These are phyloP conservation scores for Cylindrotheca closterium DNA, from an alignment of 108 stramenopile genomes.

Conservation along the genomic window DNA sequence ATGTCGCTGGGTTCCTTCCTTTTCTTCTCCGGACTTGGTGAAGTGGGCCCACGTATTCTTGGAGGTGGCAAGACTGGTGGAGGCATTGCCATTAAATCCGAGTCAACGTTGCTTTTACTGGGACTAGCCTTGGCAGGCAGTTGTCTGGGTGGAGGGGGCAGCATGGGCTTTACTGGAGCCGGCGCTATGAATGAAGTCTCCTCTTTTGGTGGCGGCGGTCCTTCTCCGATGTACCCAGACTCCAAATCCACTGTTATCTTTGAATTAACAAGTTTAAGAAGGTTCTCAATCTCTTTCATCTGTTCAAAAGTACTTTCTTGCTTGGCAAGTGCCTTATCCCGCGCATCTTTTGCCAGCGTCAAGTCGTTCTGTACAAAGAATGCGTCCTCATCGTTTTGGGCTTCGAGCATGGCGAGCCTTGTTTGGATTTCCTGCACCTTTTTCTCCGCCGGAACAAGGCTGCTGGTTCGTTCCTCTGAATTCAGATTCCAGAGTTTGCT, in stretches of 20 bases:
- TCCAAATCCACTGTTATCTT: constrained; percentile 46
- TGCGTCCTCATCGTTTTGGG: constrained; percentile 51
- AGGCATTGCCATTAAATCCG: constrained; percentile 4
- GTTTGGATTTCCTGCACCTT: constrained; percentile 16
- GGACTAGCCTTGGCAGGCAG: background rate
- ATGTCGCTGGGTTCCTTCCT: background rate
- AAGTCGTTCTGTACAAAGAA: constrained; percentile 77
- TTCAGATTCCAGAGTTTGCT: constrained; percentile 13
- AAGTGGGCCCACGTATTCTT: background rate
- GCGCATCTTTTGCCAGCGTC: constrained; percentile 49
- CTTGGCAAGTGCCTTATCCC: constrained; percentile 20
- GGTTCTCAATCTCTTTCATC: constrained; percentile 43
- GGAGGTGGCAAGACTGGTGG: constrained; percentile 10
- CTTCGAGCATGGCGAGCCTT: constrained; percentile 22
- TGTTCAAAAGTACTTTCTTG: constrained; percentile 17
- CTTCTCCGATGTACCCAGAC: constrained; percentile 48
- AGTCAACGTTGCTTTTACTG: background rate
- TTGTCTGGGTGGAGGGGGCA: constrained; percentile 15
- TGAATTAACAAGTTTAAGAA: constrained; percentile 62
- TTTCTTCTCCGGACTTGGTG: constrained; percentile 1
- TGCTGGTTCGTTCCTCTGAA: background rate
- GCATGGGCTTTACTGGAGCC: background rate
- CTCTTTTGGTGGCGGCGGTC: constrained; percentile 8
- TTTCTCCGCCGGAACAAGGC: constrained; percentile 1
- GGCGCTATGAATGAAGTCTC: background rate